Base-by-base conservation (phyloP, 2,329 filamentous ascomycete species). In the Zymoseptoria brevis region DNA sequence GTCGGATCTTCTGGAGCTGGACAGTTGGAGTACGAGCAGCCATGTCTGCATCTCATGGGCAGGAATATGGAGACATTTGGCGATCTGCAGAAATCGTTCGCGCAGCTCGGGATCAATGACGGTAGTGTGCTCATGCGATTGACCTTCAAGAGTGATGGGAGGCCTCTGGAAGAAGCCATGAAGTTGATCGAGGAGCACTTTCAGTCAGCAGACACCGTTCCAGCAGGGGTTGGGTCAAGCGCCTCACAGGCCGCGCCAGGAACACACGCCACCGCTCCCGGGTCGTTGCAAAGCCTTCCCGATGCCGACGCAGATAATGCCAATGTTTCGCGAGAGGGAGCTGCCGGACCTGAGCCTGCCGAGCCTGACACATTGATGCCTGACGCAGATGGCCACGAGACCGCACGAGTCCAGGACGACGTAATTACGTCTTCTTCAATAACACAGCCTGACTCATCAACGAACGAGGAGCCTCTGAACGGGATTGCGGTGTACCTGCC, bases 81-180 rank as follows among this genome's bases (percentile, higher is more conserved):
- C 19, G 92, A 95, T 68, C 81, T 97, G 59, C 90, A 96, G 73
- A 96, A 96, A 79, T 92, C 90, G 0, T 75, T 99, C 52, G 86
- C 86, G 4, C 90, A 96, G 72, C 77, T 97, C 19, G 94, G 94
- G 0, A 87, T 95, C 68, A 95, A 92, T 71, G 87, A 84, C 53
- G 93, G 94, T 5, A 93, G 83, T 69, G 86, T 89, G 4, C 76
- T 96, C 57, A 80, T 99, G 57, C 83, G 89, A 59, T 75, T 99
- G 60, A 85, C 80, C 35, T 97, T 93, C 75, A 85, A 82, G 70
- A 81, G 81, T 63, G 94, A 89, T 6, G 86, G 88, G 11, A 84
- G 84, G 71, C 91, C 91, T 2, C 75, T 97, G 26, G 89, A 90
- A 66, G 88, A 93, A 63, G 93, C 93, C 8, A 90, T 96, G 86